These are phyloP conservation scores for Hirschioporus abietinus DNA, from an alignment of 768 basidiomycete species.

Conservation along the genomic window DNA sequence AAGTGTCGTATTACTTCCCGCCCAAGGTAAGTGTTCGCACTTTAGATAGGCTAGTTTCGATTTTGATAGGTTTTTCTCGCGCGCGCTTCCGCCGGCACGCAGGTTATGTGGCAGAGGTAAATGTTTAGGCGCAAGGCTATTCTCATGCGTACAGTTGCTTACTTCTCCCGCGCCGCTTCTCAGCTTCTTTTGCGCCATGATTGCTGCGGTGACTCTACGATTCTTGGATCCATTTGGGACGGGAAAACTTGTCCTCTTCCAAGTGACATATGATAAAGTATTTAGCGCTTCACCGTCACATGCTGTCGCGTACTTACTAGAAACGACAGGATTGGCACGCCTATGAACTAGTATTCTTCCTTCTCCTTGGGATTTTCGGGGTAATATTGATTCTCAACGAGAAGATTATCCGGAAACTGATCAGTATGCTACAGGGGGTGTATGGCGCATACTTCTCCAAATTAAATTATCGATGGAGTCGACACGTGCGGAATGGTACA, in stretches of 20 bases:
- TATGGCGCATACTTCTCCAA: conserved; percentile 95
- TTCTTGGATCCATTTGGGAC: conserved; percentile 95
- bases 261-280: conserved; percentile 85
- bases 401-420: conserved; percentile 9
- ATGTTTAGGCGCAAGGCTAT: conserved; percentile 1
- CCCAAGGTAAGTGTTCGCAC: conserved; percentile 54
- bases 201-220: conserved; percentile 90
- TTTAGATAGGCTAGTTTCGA: conserved; percentile 5
- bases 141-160: conserved; percentile 2
- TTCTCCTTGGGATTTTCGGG: conserved; percentile 85
- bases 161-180: conserved; percentile 6
- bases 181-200: conserved; percentile 97
- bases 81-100: neutral
- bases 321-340: conserved; percentile 80
- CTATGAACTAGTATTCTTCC: conserved; percentile 80
- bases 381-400: conserved; percentile 35
- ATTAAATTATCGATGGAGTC: conserved; percentile 85
- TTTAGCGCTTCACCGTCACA: conserved; percentile 4
- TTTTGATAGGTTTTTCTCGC: neutral
- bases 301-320: conserved; percentile 4
- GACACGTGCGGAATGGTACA: conserved; percentile 72
- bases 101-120: conserved; percentile 12
- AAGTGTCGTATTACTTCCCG: conserved; percentile 96
- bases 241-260: conserved; percentile 89
- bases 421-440: conserved; percentile 53